A percentile compares a stretch with the other conserved stretches of the same genome.
Evolutionary conservation across 1,284 basidiomycete species (phyloP).

Genomic region (Thecaphora thlaspeos): DNA sequence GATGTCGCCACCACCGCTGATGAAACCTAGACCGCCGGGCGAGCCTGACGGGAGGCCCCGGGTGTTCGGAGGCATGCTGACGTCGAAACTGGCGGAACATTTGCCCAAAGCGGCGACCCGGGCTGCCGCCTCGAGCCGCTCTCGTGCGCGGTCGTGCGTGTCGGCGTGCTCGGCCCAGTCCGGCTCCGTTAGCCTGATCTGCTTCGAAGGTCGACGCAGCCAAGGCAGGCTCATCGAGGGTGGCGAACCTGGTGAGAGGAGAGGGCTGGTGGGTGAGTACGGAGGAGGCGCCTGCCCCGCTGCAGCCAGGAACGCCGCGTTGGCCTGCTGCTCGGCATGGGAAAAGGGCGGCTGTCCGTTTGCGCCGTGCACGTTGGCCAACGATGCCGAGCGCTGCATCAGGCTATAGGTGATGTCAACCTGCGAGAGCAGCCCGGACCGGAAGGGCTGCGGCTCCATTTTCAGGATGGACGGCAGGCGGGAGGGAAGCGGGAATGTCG

Average conservation of each 20-base stretch:
- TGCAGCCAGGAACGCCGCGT: conserved; percentile 1
- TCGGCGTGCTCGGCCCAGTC: conserved; percentile 46
- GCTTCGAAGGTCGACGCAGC: conserved; percentile 3
- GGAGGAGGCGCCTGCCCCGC: conserved; percentile 14
- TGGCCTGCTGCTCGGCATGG: conserved; percentile 4
- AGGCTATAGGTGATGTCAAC: conserved; percentile 22
- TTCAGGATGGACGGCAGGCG: conserved; percentile 44
- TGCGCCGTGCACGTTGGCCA: background rate
- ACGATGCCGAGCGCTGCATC: conserved; percentile 11
- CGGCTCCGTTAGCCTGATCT: conserved; percentile 44
- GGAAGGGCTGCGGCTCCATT: conserved; percentile 34
- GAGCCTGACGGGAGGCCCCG: background rate
- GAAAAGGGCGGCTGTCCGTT: too few species aligned
- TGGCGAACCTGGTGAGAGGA: background rate
- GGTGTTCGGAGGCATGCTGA: background rate
- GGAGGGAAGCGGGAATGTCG: conserved; percentile 12
- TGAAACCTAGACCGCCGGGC: background rate
- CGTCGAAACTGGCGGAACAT: conserved; percentile 1
- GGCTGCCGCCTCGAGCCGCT: conserved; percentile 38
- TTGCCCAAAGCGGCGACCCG: conserved; percentile 11
- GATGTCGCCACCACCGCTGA: background rate
- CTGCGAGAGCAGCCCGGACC: conserved; percentile 21
- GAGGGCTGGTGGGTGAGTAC: conserved; percentile 9
- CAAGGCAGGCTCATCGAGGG: conserved; percentile 1
- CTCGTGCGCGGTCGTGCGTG: conserved; percentile 43